Evolutionary conservation across 2,329 filamentous ascomycete genomes (phyloP), one percentile per base, ranked within the genome.

Genomic region (Alternaria dauci): DNA sequence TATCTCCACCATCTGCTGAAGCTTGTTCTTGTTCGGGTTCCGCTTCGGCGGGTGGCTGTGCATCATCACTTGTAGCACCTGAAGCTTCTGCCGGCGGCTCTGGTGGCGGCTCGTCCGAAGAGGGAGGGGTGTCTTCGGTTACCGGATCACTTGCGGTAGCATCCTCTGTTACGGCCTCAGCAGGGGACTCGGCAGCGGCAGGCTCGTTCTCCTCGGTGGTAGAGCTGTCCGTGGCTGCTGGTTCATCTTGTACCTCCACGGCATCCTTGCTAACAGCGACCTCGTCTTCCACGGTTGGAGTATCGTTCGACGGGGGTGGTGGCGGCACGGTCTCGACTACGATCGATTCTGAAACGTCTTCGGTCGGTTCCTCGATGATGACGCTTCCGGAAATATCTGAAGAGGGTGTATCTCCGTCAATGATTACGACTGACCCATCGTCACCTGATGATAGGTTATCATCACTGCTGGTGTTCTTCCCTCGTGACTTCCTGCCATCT

Each of bases 381-480:
- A 64, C 60, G 39, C 57, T 58, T 30, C 61, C 65, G 14, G 58
- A 65, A 20, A 58, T 48, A 2, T 66, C 68, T n/a, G 65, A 59
- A 8, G 61, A 50, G 32, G 65, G 43, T 2, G 25, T 38, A 14
- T 55, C 52, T 14, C 44, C 36, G 5, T 34, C 44, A n/a, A 39
- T 26, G 16, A 50, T 50, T 25, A 50, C 20, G 4, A 44, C 36
- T 8, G 56, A 50, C 30, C 43, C 55, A 11, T 51, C 55, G 8
- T 64, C 53, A 28, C 25, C 65, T 57, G 39, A 23, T 44, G 51
- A 16, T 53, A 58, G 47, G 58, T 53, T 63, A 34, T 51, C 43
- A 5, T 58, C 58, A 51, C 66, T 70, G 36, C 71, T 62, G 47
- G 71, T 48, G 43, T 70, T 76, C 64, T 69, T 73, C 8, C 59